These are phyloP conservation scores for Glutinoglossum americanum DNA, from an alignment of 495 filamentous ascomycete genomes.

Conservation along the genomic window DNA sequence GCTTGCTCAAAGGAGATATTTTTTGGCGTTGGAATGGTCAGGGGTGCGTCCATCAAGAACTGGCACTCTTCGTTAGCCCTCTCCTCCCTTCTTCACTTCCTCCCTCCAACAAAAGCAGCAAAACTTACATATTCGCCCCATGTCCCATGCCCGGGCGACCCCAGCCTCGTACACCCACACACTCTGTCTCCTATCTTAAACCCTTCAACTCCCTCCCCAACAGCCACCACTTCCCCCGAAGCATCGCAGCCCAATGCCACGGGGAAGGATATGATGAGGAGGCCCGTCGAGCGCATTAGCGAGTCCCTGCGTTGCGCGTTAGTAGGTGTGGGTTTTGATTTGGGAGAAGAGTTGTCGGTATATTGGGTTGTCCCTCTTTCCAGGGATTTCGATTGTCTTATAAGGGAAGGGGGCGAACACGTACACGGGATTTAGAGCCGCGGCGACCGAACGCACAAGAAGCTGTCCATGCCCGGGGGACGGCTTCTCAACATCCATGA, in stretches of 20 bases:
- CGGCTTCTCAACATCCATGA: constrained; percentile 13
- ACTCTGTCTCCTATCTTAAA: constrained; percentile 1
- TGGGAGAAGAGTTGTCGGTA: too few relatives aligned
- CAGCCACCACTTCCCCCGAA: constrained; percentile 4
- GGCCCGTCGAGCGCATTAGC: background rate
- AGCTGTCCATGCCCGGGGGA: constrained; percentile 12
- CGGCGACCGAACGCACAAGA: constrained; percentile 15
- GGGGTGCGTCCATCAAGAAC: constrained; percentile 22
- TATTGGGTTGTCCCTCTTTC: too few relatives aligned
- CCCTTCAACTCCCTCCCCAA: background rate
- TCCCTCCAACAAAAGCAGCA: background rate
- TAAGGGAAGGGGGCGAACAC: background rate
- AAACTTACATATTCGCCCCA: constrained; percentile 21
- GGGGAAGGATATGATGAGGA: constrained; percentile 1
- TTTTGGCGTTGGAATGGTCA: constrained; percentile 16
- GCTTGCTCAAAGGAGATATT: constrained; percentile 16
- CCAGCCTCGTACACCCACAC: constrained; percentile 23
- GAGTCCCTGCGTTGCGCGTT: background rate
- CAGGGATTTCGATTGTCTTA: too few relatives aligned
- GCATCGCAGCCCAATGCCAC: constrained; percentile 9
- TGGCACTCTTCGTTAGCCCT: background rate
- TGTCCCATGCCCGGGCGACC: constrained; percentile 17
- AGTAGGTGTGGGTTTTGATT: background rate
- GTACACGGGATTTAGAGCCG: constrained; percentile 18
- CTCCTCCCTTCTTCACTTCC: background rate